These are phyloP conservation scores for Strigomonas culicis DNA, from an alignment of 208 protist genomes.

Conservation along the genomic window DNA sequence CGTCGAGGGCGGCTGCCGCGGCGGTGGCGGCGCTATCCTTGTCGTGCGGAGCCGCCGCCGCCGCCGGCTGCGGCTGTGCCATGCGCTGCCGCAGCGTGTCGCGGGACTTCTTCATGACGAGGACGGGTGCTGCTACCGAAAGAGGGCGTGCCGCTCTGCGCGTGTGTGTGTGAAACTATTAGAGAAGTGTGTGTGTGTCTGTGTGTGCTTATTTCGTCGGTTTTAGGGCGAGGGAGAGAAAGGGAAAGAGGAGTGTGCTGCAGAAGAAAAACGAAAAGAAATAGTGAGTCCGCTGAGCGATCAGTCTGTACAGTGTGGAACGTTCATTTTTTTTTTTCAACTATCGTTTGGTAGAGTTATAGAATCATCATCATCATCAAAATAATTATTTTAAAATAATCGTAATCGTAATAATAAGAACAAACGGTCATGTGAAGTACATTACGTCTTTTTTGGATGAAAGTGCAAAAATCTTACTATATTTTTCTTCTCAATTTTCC, in stretches of 20 bases:
- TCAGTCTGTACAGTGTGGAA: background rate
- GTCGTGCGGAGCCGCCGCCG: too few relatives aligned
- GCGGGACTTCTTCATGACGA: too few relatives aligned
- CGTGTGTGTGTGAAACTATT: too few relatives aligned
- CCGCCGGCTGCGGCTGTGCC: too few relatives aligned
- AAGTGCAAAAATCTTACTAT: background rate
- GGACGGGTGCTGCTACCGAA: too few relatives aligned
- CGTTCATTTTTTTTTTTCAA: background rate
- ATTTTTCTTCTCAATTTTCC: background rate
- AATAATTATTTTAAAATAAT: background rate
- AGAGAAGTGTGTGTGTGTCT: too few relatives aligned
- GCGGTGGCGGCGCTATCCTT: background rate
- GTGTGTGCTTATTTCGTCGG: too few relatives aligned
- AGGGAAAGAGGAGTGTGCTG: background rate
- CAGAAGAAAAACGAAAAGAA: too few relatives aligned
- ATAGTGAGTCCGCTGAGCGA: too few relatives aligned
- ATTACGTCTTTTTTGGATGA: background rate
- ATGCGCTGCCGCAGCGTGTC: background rate
- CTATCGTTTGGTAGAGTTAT: background rate
- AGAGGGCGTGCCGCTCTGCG: too few relatives aligned
- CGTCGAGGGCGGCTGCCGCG: background rate
- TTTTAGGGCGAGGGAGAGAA: background rate
- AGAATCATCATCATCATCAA: background rate
- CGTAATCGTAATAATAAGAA: slow-evolving; percentile 1
- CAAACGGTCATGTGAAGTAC: background rate